A percentile compares a stretch with the other conserved stretches of the same genome.
These are phyloP conservation scores for Lactuca saligna DNA, from an alignment of 129 eudicot genomes.

Conservation along the genomic window DNA sequence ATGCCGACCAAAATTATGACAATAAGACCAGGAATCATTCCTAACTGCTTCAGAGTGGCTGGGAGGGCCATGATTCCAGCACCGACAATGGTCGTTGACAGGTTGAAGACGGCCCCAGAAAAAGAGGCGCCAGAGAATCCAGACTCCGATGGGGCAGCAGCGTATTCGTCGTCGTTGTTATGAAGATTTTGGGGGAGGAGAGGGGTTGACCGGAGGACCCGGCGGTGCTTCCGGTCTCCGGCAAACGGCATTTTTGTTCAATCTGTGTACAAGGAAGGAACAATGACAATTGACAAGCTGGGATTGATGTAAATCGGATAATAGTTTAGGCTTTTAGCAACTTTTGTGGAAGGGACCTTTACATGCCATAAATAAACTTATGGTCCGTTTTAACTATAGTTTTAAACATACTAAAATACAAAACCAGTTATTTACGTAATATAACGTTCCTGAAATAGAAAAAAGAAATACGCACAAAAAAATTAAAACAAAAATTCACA, in stretches of 20 bases:
- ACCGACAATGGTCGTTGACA: constrained; percentile 85
- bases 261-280: background rate
- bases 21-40: constrained; percentile 65
- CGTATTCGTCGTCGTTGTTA: background rate
- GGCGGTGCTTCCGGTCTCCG: constrained; percentile 67
- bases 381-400: no score
- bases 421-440: no score
- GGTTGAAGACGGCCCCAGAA: constrained; percentile 87
- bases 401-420: no score
- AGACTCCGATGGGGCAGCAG: constrained; percentile 22
- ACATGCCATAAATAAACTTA: no score
- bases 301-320: background rate
- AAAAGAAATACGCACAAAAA: no score
- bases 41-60: constrained; percentile 77
- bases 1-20: constrained; percentile 52
- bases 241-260: constrained; percentile 45
- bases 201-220: constrained; percentile 52
- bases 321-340: background rate
- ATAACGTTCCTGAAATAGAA: no score
- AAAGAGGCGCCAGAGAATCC: constrained; percentile 62
- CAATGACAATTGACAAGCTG: background rate
- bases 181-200: constrained; percentile 45
- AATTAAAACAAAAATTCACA: no score
- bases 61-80: constrained; percentile 98
- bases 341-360: background rate